Evolutionary conservation across 176 grass and related monocot species (phyloP), one percentile per base, ranked within the genome.

Genomic region (Musa troglodytarum): DNA sequence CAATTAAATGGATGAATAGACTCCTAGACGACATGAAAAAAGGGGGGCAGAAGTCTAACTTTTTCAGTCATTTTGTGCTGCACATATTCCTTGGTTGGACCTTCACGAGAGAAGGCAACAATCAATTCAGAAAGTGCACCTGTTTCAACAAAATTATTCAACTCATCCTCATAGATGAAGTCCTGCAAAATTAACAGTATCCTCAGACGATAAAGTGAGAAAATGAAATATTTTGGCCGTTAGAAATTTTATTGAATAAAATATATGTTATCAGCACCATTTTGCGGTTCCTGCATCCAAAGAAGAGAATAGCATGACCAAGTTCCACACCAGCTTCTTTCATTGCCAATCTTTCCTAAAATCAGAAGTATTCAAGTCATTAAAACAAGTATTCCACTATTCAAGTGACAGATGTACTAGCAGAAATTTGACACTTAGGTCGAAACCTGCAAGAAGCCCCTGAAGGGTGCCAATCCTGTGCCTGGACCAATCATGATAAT

Each of bases 401-500:
- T 66, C 70, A 64, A 73, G 73, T 77, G 73, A 73, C 55, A 49
- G 11, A 23, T 34, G 23, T 54, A n/a, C 50, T 57, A 69, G 53
- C 28, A 54, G 43, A 66, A 79, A 65, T 74, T 28, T 63, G 34
- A 70, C 11, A 49, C 51, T 62, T 26, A 2, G 20, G 58, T 74
- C 10, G 9, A 74, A 88, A 98, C 94, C 94, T 98, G 94, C 71
- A 98, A 85, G 86, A 98, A 98, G 52, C 94, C 94, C 76, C 90
- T 90, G 85, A 98, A 98, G 62, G 94, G 94, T 7, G 94, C 94
- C 64, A 98, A 55, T 61, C 90, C 94, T 54, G 94, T 98, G 52
- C 94, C 90, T 66, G 94, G 94, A 81, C 94, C 94, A 89, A 98
- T 98, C 94, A 98, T 93, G 68, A 98, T 93, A 79, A 98, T 87